Evolutionary conservation across 1,284 basidiomycete species (phyloP), one percentile per base, ranked within the genome.

Genomic region (Trichosporon asahii): DNA sequence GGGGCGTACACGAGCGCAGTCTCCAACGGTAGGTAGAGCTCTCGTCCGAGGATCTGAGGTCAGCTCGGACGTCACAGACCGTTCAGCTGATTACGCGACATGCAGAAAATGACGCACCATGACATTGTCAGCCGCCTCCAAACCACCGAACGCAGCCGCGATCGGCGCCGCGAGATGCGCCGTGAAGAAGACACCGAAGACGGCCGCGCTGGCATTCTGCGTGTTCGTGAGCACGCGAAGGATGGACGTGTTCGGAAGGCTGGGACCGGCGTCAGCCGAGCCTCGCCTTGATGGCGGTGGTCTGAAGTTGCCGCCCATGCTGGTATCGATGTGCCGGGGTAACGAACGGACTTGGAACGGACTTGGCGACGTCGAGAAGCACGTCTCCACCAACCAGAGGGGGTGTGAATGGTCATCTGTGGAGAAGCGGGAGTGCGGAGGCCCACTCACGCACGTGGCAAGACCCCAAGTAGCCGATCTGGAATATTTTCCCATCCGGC

Each of bases 121-220:
- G 40, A 77, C 75, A 25, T 76, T 72, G 65, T 81, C 80, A 0
- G 80, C 82, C 0, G 71, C 75, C 12, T 60, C 37, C 11, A 75
- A 53, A 0, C 81, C 82, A 3, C 76, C 79, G 0, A 80, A 33
- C 3, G 76, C 73, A 31, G 81, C 81, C 0, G 75, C 78, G 2
- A 82, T 14, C 1, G 82, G 82, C 40, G 79, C 76, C 6, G 76
- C 78, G 11, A 83, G 73, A 69, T 83, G 82, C 5, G 80, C 73
- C 6, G 72, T 70, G 7, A 82, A 67, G 66, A 83, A 83, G 21
- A 79, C 73, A 25, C 76, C 74, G 66, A 82, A 83, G 1, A 78
- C 76, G 29, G 79, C 68, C 0, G 80, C 82, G 2, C 77, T 79
- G 14, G 78, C 77, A 67, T 83, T 82, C 70, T 83, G 81, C 7